Base-by-base conservation (phyloP, 2,329 filamentous ascomycete species). In the Blastomyces parvus region DNA sequence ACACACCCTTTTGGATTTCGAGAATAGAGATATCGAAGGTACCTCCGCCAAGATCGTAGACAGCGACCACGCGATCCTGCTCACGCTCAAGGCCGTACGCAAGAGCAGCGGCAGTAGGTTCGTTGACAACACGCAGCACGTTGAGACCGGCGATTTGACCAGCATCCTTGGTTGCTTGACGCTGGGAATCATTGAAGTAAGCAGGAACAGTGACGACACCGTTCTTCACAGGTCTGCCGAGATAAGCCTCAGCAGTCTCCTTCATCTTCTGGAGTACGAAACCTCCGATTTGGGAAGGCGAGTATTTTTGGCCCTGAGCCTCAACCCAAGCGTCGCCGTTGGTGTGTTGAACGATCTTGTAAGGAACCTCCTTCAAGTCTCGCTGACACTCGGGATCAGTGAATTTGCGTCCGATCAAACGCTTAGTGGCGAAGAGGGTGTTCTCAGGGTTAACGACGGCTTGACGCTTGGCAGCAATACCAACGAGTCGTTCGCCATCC, bases 11-110 rank as follows among this genome's bases (percentile, higher is more conserved):
- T 82, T 96, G 91, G 75, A 97, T 97, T 81, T 96, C 91, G 19
- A 97, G 88, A 67, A 97, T 88, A 67, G 92, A 97, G 80, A 97
- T 95, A 91, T 97, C 93, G 81, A 97, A 97, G 71, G 92, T 97
- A 86, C 92, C 92, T 86, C 92, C 92, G 82, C 92, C 92, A 73
- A 97, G 85, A 88, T 97, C 92, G 83, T 96, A 97, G 77, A 97
- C 92, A 71, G 92, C 91, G 73, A 97, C 89, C 66, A 96, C 81
- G 69, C 89, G 86, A 81, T 97, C 91, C 67, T 86, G 84, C 78
- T 94, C 89, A 85, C 96, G 97, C 82, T 97, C 92, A 60, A 97
- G 85, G 81, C 93, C 93, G 75, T 97, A 97, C 67, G 93, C 93
- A 70, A 97, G 86, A 67, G 93, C 93, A 70, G 93, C 93, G 73